Conservation (phyloP, 345 rosid species). For the Rhodamnia argentea region DNA sequence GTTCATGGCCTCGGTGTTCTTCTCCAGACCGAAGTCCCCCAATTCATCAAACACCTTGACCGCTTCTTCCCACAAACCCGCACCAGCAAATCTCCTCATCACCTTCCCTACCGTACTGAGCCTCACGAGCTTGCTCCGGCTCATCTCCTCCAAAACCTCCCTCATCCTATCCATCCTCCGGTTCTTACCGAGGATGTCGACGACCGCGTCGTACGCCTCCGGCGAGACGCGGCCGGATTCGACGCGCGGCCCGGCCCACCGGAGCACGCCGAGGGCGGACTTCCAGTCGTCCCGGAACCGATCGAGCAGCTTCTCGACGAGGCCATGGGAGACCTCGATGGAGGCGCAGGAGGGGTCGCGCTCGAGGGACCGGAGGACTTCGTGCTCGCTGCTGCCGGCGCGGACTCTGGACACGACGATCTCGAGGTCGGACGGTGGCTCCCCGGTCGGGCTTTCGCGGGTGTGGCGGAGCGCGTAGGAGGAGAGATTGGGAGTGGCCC, state of each 20-base stretch:
- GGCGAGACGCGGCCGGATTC: slow-evolving; percentile 24
- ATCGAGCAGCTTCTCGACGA: slow-evolving; percentile 41
- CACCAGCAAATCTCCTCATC: slow-evolving; percentile 77
- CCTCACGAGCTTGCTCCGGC: slow-evolving; percentile 25
- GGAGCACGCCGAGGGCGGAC: slow-evolving; percentile 61
- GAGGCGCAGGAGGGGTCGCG: slow-evolving; percentile 23
- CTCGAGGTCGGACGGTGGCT: not conserved
- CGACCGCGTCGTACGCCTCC: slow-evolving; percentile 39
- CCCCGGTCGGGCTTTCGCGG: not conserved
- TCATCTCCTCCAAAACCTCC: slow-evolving; percentile 51
- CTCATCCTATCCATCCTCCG: slow-evolving; percentile 63
- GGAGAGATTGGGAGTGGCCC: not conserved
- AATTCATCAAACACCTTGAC: slow-evolving; percentile 51
- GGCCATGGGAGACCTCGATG: slow-evolving; percentile 25
- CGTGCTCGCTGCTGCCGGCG: slow-evolving; percentile 33
- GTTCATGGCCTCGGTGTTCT: slow-evolving; percentile 70
- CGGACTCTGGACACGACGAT: slow-evolving; percentile 18
- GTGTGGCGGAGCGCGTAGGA: not conserved
- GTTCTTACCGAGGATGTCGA: slow-evolving; percentile 66
- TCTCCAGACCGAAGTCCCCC: slow-evolving; percentile 46
- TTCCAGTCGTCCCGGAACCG: slow-evolving; percentile 80
- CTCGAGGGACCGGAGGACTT: slow-evolving; percentile 29
- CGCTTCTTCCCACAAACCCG: slow-evolving; percentile 79
- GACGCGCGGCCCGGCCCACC: slow-evolving; percentile 50
- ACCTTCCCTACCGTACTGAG: slow-evolving; percentile 47